Evolutionary conservation across 1,139 yeast genomes (phyloP), one percentile per base, ranked within the genome.

Genomic region (Zygosaccharomyces pseudobailii): DNA sequence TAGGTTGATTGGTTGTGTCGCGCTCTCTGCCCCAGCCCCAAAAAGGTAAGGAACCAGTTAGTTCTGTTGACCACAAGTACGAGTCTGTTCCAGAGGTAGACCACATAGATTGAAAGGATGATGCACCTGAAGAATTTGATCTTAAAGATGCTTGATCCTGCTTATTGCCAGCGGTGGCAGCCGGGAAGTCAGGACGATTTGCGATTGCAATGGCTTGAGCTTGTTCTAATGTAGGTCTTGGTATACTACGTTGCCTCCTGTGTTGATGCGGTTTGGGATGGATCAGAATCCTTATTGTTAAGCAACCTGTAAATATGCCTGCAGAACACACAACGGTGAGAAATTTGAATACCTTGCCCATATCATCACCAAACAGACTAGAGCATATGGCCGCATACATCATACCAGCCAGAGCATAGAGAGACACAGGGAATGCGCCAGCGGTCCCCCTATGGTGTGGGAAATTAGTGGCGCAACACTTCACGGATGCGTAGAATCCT

Each of bases 391-490:
- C 52, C 1, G 73, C 68, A 44, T 64, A 70, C 8, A 69, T 39
- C 48, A 70, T 56, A 3, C 72, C 70, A 3, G 73, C 75, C 51
- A 80, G 65, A 0, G 84, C 86, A 61, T 74, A 80, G 3, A 79
- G 68, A 30, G 84, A 73, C 3, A 79, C 82, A 0, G 85, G 85
- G 20, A 77, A 68, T 0, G 84, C 80, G 4, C 82, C 81, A 3
- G 90, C 90, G 4, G 81, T 73, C 17, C 92, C 92, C 56, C 84
- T 71, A 57, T 82, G 80, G 31, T 75, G 68, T 0, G 90, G 89
- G 55, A 84, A 84, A 60, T 84, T 84, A 2, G 84, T 70, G 20
- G 86, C 84, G 2, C 85, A 78, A 6, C 84, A 82, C 54, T 84
- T 84, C 49, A 84, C 72, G 2, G 87, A 75, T 1, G 89, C 74